Base-by-base conservation (phyloP, 208 protist species). In the Trypanosoma caninum region DNA sequence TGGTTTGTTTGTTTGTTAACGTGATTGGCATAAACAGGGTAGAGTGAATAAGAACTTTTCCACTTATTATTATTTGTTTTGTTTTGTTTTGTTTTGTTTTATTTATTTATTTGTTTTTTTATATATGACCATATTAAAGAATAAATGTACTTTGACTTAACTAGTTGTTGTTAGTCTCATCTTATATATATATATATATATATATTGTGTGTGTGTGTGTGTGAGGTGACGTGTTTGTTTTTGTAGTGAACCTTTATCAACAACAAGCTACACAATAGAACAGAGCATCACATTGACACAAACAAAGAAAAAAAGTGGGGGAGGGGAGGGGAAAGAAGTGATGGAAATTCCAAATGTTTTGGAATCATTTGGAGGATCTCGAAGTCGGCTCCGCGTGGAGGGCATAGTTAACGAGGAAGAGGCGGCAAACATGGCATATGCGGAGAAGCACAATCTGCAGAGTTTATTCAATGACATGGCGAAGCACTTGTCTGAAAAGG, bases 371-470 rank as follows among this genome's bases (percentile, higher is more conserved):
- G 89, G 66, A 51, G 70, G 70, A 5, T 88, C 82, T 35, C 75
- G 78, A 48, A 87, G 68, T 67, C 81, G 77, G 23, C 64, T 82
- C 34, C 82, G 82, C 8, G 78, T 76, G 0, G 77, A 74, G 30
- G 72, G 80, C 59, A 77, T 87, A 34, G 75, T 86, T 30, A 80
- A 90, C 64, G 70, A 78, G 30, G 78, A 86, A 58, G 82, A 94
- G 60, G 69, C 69, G 23, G 78, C 81, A 59, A 87, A 90, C 58
- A 79, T 71, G 27, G 81, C 84, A 53, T 91, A 93, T 55, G 81
- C 76, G 1, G 76, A 86, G 67, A 74, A 73, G n/a, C 82, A 93
- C 73, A 85, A 89, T 50, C 66, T 91, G 27, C 87, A 86, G 62
- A 60, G 70, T 0, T 75, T 91, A 27, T 90, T 90, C 67, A 55